Evolutionary conservation across 768 basidiomycete species (phyloP).

Genomic region (Lentinula detonsa): DNA sequence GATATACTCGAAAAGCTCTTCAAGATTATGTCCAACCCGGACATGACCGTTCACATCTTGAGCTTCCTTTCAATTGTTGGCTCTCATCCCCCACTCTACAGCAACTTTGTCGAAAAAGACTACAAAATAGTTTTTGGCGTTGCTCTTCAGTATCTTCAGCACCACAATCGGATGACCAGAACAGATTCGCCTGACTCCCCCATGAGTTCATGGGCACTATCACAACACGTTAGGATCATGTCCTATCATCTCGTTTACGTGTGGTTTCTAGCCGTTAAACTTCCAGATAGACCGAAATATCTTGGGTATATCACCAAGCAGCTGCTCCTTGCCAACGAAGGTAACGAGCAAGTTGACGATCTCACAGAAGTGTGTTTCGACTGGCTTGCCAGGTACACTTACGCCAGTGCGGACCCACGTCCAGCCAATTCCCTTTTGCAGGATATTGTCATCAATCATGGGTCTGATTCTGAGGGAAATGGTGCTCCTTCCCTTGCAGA

Average conservation of each 20-base stretch:
- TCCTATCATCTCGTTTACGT: constrained; percentile 89
- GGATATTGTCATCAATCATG: constrained; percentile 59
- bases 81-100: constrained; percentile 70
- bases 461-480: not conserved
- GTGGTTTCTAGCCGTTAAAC: constrained; percentile 89
- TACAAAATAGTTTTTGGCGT: constrained; percentile 94
- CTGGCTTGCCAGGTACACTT: constrained; percentile 93
- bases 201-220: constrained; percentile 75
- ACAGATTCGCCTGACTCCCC: constrained; percentile 23
- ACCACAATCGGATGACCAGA: constrained; percentile 66
- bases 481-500: constrained; percentile 20
- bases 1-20: constrained; percentile 82
- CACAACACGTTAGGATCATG: constrained; percentile 86
- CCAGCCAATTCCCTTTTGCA: constrained; percentile 75
- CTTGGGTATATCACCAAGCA: constrained; percentile 84
- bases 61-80: constrained; percentile 86
- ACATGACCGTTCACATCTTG: constrained; percentile 94
- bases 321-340: constrained; percentile 81
- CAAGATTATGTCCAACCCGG: constrained; percentile 91
- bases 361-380: constrained; percentile 96
- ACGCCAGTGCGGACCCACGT: constrained; percentile 88
- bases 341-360: constrained; percentile 68
- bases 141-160: constrained; percentile 87
- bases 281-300: constrained; percentile 75
- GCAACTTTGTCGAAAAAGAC: constrained; percentile 86